Evolutionary conservation across 192 early-diverging fungal species (phyloP).

Genomic region (Linnemannia elongata): DNA sequence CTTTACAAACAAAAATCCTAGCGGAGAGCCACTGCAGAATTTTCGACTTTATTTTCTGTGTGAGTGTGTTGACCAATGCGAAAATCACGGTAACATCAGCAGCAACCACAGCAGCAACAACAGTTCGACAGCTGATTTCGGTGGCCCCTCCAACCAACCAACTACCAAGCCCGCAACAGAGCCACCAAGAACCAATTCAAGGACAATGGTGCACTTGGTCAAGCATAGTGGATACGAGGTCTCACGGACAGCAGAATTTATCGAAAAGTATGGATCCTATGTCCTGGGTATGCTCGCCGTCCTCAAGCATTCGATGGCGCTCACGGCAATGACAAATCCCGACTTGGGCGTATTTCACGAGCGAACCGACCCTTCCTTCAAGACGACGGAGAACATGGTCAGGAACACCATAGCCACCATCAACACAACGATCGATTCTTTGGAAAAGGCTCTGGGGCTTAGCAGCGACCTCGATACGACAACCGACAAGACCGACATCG

Average conservation of each 20-base stretch:
- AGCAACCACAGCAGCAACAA: neutral
- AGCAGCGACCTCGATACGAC: neutral
- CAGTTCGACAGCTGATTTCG: neutral
- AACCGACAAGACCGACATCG: neutral
- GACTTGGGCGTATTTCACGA: neutral
- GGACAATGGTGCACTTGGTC: neutral
- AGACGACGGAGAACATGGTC: neutral
- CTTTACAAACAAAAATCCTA: neutral
- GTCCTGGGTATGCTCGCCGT: constrained; percentile 18
- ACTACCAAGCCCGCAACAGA: neutral
- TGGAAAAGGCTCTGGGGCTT: neutral
- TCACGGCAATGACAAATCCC: neutral
- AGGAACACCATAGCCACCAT: constrained; percentile 1
- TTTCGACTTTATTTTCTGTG: neutral
- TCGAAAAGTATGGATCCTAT: constrained; percentile 25
- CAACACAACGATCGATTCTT: constrained; percentile 11
- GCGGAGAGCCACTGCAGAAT: neutral
- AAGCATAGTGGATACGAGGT: constrained; percentile 13
- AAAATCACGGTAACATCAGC: neutral
- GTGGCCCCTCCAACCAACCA: neutral
- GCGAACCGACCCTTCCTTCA: neutral
- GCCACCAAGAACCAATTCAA: neutral
- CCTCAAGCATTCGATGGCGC: constrained; percentile 2
- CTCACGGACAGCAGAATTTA: neutral
- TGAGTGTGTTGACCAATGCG: neutral